Conservation (phyloP, 1,284 basidiomycete genomes). For the Takashimella tepidaria region DNA sequence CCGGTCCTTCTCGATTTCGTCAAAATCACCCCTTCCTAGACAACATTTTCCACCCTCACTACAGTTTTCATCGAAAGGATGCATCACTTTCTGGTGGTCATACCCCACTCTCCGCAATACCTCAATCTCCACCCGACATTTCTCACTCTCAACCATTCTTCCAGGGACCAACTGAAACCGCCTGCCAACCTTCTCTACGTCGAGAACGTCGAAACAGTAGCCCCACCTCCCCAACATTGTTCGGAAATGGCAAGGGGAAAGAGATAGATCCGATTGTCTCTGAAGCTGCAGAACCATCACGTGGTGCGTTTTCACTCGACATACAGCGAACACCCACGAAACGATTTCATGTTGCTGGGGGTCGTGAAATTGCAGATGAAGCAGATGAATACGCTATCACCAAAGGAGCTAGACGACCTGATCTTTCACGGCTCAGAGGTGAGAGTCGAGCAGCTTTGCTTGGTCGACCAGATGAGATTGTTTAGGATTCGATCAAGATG, state of each 20-base stretch:
- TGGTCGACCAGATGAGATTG: conserved; percentile 16
- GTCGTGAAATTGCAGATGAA: conserved; percentile 30
- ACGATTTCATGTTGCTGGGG: conserved; percentile 4
- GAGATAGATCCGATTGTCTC: background rate
- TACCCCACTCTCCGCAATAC: background rate
- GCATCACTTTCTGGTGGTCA: background rate
- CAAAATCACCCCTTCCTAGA: conserved; percentile 1
- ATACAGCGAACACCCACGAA: conserved; percentile 8
- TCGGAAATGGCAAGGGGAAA: conserved; percentile 2
- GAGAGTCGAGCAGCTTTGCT: conserved; percentile 33
- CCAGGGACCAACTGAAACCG: background rate
- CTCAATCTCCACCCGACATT: background rate
- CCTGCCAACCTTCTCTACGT: conserved; percentile 5
- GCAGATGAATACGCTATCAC: conserved; percentile 27
- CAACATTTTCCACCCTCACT: background rate
- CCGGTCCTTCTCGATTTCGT: conserved; percentile 2
- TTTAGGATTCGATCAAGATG: background rate
- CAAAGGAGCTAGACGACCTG: conserved; percentile 24
- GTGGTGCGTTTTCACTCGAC: conserved; percentile 19
- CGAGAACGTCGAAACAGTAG: conserved; percentile 2
- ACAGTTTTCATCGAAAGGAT: background rate
- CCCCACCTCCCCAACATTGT: background rate
- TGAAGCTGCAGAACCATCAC: conserved; percentile 1
- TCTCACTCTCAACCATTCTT: background rate
- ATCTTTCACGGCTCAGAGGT: conserved; percentile 28